Base-by-base conservation (phyloP, 495 filamentous ascomycete species). In the Hypoxylon cercidicola region DNA sequence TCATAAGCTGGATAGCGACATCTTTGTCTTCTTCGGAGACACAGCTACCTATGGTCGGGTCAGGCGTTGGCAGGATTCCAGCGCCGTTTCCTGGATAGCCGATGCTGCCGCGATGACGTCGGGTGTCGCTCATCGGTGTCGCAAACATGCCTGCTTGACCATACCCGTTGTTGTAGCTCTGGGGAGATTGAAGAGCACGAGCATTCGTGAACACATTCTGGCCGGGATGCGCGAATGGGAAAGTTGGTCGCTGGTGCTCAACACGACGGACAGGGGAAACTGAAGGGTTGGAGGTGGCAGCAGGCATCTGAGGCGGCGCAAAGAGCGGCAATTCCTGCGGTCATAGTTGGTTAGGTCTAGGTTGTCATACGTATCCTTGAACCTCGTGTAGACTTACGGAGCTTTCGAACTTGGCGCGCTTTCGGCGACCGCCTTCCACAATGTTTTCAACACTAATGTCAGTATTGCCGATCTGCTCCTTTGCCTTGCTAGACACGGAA, bases 11-110 rank as follows among this genome's bases (percentile, higher is more conserved):
- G 72, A 97, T 87, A 47, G 95, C 95, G 68, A 97, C 95, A 77
- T 99, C 96, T 72, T 98, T 95, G 73, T 99, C 95, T 73, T 99
- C 95, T 73, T 99, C 95, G 3, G 94, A 98, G 72, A 97, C 93
- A 68, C 89, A 94, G 78, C 93, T 97, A 34, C 90, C 90, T 60
- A 96, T 89, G 12, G 96, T 98, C 10, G 93, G 93, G 61, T 97
- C 94, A 4, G 95, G 96, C 3, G 96, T 98, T 7, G 93, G 93
- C 57, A 97, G 80, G 64, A 92, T 84, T 30, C 77, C 78, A 1
- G 75, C 59, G 13, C 79, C 68, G 54, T 76, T 69, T 21, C 76
- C 60, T 19, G 79, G 72, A 54, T 87, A 85, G 47, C 79, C 76
- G 30, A 79, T 81, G 60, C 89, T 86, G 44, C 84, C 85, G 43